phyloP scores from a whole-genome alignment of 805 yeast species.

The Kodamaea hsintzibuensis region DNA sequence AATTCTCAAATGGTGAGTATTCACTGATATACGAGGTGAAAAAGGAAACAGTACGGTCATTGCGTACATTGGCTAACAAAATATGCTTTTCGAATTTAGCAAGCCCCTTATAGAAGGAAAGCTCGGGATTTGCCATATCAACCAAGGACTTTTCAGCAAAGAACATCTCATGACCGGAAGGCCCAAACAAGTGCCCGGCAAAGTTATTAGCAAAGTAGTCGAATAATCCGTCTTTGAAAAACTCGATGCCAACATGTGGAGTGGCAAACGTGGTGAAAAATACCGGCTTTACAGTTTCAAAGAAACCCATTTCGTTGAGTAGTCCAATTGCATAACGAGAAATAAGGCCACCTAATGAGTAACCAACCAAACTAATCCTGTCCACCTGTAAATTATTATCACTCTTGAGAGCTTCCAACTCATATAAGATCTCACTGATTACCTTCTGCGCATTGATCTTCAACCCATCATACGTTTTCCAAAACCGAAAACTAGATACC shows the following conservation, averaged over 20 bases:
- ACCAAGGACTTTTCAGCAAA: slow-evolving; percentile 44
- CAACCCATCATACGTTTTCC: slow-evolving; percentile 47
- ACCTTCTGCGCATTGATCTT: slow-evolving; percentile 36
- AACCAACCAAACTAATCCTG: slow-evolving; percentile 41
- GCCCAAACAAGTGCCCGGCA: slow-evolving; percentile 39
- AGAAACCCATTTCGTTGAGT: slow-evolving; percentile 34
- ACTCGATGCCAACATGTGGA: slow-evolving; percentile 45
- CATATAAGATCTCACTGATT: slow-evolving; percentile 38
- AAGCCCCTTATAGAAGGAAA: slow-evolving; percentile 56
- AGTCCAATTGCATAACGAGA: slow-evolving; percentile 41
- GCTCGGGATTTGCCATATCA: slow-evolving; percentile 53
- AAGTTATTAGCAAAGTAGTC: slow-evolving; percentile 32
- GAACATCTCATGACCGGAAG: slow-evolving; percentile 38
- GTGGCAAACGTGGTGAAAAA: slow-evolving; percentile 45
- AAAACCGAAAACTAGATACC: slow-evolving; percentile 42
- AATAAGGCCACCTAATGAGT: slow-evolving; percentile 45
- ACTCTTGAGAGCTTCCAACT: slow-evolving; percentile 38
- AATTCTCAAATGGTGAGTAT: slow-evolving; percentile 68
- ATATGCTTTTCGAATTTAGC: slow-evolving; percentile 55
- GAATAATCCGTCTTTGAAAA: slow-evolving; percentile 33
- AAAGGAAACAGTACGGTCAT: slow-evolving; percentile 87
- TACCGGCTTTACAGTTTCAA: slow-evolving; percentile 36
- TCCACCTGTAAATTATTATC: slow-evolving; percentile 29
- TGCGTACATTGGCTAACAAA: slow-evolving; percentile 70
- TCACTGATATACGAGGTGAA: slow-evolving; percentile 78